Base-by-base conservation (phyloP, 108 stramenopile species). In the Skeletonema grethae region DNA sequence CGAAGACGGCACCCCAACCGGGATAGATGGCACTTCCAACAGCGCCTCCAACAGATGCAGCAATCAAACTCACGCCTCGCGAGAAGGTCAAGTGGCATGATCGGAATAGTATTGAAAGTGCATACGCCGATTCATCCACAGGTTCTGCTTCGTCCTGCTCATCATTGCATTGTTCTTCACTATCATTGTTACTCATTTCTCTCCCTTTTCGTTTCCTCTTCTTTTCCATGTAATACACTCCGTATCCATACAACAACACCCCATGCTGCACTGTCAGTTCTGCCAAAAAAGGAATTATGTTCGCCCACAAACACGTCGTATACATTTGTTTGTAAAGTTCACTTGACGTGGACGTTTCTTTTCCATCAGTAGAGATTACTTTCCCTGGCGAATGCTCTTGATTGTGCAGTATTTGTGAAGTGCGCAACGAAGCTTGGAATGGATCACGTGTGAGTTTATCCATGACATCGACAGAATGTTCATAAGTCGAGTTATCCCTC, bases 361-460 rank as follows among this genome's bases (percentile, higher is more conserved):
- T 57, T 18, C 80, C 80, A 70, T 74, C 38, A 18, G 69, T 50
- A 18, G 73, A 65, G 31, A 74, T 32, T n/a, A 80, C 80, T 34
- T 71, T 83, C 18, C 82, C 82, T 35, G 56, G 70, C 10, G 72
- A 29, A 61, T 79, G 73, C 38, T 73, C 76, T 29, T 61, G 43
- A 13, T 75, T 75, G 45, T 70, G 72, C 6, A 77, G 36, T 16
- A 79, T 31, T 74, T 82, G 77, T 30, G 67, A 68, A 2, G 77
- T 83, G 24, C 82, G 73, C 8, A 60, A 67, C 2, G 76, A 74
- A 10, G 76, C 67, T 32, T 65, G 70, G 60, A 58, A 83, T 10
- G 82, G 70, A 70, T 83, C 82, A 35, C 78, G 73, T 7, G 82
- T 83, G n/a, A 83, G 58, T 36, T 76, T 79, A 55, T 83, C 82